phyloP scores from a whole-genome alignment of 2,329 filamentous ascomycete genomes.

The Beauveria australis region DNA sequence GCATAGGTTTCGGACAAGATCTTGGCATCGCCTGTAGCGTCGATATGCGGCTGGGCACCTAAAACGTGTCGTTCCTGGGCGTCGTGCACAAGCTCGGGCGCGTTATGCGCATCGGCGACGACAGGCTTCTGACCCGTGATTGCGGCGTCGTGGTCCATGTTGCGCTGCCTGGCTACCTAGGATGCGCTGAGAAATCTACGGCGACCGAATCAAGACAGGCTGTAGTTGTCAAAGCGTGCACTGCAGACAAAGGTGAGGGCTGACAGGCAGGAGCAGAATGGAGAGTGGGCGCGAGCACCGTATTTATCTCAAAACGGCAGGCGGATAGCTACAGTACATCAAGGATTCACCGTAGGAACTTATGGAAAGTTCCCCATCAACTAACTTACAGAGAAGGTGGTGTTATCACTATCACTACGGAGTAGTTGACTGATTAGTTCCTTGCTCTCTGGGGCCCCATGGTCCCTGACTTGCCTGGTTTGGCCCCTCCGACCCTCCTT shows the following conservation, averaged over 20 bases:
- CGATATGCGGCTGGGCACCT: conserved; percentile 13
- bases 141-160: conserved; percentile 3
- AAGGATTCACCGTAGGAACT: background rate
- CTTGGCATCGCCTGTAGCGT: conserved; percentile 7
- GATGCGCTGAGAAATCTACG: background rate
- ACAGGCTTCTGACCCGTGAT: conserved; percentile 4
- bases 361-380: background rate
- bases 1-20: background rate
- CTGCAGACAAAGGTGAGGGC: background rate
- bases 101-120: background rate
- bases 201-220: background rate
- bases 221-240: background rate
- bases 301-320: background rate
- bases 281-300: background rate
- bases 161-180: too few species aligned
- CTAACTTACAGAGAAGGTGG: background rate
- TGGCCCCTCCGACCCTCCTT: background rate
- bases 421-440: background rate
- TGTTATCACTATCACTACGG: background rate
- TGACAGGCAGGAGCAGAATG: background rate
- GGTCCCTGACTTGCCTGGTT: background rate
- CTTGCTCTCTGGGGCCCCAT: background rate
- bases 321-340: too few species aligned
- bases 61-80: background rate
- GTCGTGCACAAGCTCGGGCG: background rate